Conservation (phyloP, 768 basidiomycete species). For the Cubamyces lactineus region DNA sequence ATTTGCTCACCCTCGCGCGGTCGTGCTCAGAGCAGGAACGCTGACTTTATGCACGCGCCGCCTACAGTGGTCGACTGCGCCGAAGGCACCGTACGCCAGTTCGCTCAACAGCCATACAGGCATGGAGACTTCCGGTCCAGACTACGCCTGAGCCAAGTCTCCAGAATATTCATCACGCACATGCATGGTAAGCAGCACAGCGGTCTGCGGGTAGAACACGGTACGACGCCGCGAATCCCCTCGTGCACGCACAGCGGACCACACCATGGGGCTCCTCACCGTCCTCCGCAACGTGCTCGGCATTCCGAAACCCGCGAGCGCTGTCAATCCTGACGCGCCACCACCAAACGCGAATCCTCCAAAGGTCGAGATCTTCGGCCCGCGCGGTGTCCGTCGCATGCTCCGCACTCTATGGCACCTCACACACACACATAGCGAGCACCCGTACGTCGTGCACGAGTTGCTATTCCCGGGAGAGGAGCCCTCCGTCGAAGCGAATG, state of each 20-base stretch:
- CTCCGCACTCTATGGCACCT: slow-evolving; percentile 70
- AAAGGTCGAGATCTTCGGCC: slow-evolving; percentile 75
- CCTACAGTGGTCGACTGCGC: slow-evolving; percentile 79
- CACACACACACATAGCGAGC: slow-evolving; percentile 62
- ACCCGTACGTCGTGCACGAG: slow-evolving; percentile 79
- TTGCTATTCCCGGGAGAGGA: slow-evolving; percentile 60
- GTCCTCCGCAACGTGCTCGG: slow-evolving; percentile 62
- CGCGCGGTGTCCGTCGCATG: slow-evolving; percentile 74
- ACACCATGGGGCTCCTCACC: slow-evolving; percentile 74
- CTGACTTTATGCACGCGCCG: neutral
- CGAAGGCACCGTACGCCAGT: slow-evolving; percentile 77
- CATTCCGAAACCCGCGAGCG: slow-evolving; percentile 43
- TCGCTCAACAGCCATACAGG: slow-evolving; percentile 53
- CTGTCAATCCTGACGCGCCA: slow-evolving; percentile 14
- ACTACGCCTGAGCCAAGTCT: slow-evolving; percentile 51
- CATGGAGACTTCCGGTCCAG: slow-evolving; percentile 26
- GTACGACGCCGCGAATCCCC: neutral
- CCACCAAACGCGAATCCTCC: slow-evolving; percentile 34
- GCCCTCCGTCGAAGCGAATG: slow-evolving; percentile 52
- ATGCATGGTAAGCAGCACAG: slow-evolving; percentile 63
- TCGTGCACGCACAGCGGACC: slow-evolving; percentile 52
- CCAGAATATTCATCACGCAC: slow-evolving; percentile 82
- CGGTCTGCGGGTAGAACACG: neutral
- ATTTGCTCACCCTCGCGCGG: neutral
- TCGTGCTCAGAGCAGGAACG: neutral